Evolutionary conservation across 139 green algal genomes (phyloP).

Genomic region (Mesotaenium endlicherianum): DNA sequence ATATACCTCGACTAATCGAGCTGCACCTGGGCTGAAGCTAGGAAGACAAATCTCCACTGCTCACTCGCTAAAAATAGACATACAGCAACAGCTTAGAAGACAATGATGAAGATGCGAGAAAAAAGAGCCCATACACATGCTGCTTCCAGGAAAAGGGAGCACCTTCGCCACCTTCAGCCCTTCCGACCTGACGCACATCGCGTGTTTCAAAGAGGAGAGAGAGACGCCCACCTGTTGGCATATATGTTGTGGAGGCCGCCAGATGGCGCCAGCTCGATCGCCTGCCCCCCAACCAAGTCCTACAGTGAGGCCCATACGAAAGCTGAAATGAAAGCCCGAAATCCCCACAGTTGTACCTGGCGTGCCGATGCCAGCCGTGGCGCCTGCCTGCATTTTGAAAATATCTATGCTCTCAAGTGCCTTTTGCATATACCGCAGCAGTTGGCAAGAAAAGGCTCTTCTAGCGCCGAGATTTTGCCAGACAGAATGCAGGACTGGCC

Average conservation of each 20-base stretch:
- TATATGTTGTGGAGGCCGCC: conserved; percentile 15
- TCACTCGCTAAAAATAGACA: not conserved
- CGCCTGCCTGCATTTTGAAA: not conserved
- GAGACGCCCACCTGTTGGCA: conserved; percentile 7
- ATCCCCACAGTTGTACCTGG: not conserved
- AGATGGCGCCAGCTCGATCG: conserved; percentile 5
- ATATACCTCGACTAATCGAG: too few species aligned
- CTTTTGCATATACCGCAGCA: not conserved
- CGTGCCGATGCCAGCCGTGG: not conserved
- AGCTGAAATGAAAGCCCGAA: not conserved
- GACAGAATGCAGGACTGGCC: too few species aligned
- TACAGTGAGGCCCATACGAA: not conserved
- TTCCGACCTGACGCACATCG: not conserved
- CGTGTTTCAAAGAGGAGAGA: too few species aligned
- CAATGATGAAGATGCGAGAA: not conserved
- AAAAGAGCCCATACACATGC: not conserved
- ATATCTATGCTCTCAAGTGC: not conserved
- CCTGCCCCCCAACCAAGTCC: not conserved
- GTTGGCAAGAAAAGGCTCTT: not conserved
- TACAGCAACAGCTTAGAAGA: not conserved
- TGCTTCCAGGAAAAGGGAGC: not conserved
- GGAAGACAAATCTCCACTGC: too few species aligned
- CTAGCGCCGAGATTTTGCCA: too few species aligned
- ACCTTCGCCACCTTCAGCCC: not conserved
- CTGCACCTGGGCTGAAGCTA: too few species aligned